Percentiles rank a stretch among this genome's conserved stretches.
Evolutionary conservation across 345 rosid genomes (phyloP).

Genomic region (Aquilaria yunnanensis): DNA sequence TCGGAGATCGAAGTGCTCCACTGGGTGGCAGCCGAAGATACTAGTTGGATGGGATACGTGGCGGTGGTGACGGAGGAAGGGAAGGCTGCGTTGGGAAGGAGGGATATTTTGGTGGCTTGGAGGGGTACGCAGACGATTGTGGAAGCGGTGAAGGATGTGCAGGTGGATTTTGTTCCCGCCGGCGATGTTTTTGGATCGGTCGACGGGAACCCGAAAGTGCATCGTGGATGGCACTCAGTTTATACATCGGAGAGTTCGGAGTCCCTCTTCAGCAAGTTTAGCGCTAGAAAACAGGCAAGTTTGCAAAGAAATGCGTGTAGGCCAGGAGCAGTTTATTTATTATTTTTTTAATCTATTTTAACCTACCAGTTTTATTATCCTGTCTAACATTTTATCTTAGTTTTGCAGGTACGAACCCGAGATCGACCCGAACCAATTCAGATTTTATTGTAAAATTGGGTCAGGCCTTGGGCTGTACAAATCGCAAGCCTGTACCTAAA

Average conservation of each 20-base stretch:
- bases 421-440: too few relatives aligned
- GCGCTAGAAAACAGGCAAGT: conserved; percentile 40
- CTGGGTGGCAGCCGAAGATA: conserved; percentile 7
- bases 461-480: too few relatives aligned
- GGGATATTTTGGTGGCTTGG: conserved; percentile 50
- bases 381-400: too few relatives aligned
- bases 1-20: neutral
- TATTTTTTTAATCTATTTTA: too few relatives aligned
- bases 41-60: conserved; percentile 38
- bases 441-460: too few relatives aligned
- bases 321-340: too few relatives aligned
- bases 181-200: conserved; percentile 9
- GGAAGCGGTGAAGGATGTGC: conserved; percentile 17
- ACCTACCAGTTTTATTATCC: too few relatives aligned
- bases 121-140: conserved; percentile 25
- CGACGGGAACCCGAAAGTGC: neutral
- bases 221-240: conserved; percentile 31
- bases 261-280: conserved; percentile 26
- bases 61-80: conserved; percentile 51
- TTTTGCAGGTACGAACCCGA: too few relatives aligned
- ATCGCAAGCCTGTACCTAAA: too few relatives aligned
- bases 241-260: conserved; percentile 22
- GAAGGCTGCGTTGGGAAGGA: conserved; percentile 31
- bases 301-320: too few relatives aligned
- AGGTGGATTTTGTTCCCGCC: neutral